Evolutionary conservation across 805 yeast genomes (phyloP).

Genomic region (Brettanomyces sp.): DNA sequence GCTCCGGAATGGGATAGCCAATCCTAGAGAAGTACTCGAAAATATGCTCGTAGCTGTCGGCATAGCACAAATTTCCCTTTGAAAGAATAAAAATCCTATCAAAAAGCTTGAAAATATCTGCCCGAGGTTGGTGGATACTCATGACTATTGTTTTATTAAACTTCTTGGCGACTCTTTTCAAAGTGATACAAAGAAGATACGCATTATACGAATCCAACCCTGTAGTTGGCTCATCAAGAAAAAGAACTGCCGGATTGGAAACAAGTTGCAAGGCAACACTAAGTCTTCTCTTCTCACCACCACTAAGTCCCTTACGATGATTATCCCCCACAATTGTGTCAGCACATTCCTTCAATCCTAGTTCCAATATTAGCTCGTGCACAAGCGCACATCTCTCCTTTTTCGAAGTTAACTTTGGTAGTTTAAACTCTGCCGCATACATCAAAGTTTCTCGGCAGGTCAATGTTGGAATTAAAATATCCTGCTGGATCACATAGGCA

Average conservation of each 20-base stretch:
- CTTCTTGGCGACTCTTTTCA: conserved; percentile 44
- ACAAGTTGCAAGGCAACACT: conserved; percentile 73
- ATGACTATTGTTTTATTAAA: conserved; percentile 62
- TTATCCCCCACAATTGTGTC: conserved; percentile 49
- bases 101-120: conserved; percentile 61
- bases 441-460: conserved; percentile 63
- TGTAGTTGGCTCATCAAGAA: conserved; percentile 83
- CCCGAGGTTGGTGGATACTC: conserved; percentile 79
- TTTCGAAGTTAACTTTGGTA: conserved; percentile 37
- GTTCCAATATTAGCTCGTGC: conserved; percentile 47
- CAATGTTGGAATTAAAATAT: conserved; percentile 58
- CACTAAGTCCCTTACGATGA: conserved; percentile 52
- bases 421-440: conserved; percentile 63
- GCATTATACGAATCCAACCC: conserved; percentile 80
- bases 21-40: conserved; percentile 39
- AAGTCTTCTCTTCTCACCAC: conserved; percentile 75
- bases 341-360: conserved; percentile 58
- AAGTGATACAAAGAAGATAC: conserved; percentile 47
- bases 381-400: conserved; percentile 41
- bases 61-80: conserved; percentile 43
- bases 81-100: conserved; percentile 63
- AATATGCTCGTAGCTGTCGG: conserved; percentile 32
- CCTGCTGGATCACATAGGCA: conserved; percentile 73
- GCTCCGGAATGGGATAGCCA: conserved; percentile 35
- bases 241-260: conserved; percentile 66